These are phyloP conservation scores for Tardiomyces depauwii DNA, from an alignment of 1,139 yeast genomes.

Conservation along the genomic window DNA sequence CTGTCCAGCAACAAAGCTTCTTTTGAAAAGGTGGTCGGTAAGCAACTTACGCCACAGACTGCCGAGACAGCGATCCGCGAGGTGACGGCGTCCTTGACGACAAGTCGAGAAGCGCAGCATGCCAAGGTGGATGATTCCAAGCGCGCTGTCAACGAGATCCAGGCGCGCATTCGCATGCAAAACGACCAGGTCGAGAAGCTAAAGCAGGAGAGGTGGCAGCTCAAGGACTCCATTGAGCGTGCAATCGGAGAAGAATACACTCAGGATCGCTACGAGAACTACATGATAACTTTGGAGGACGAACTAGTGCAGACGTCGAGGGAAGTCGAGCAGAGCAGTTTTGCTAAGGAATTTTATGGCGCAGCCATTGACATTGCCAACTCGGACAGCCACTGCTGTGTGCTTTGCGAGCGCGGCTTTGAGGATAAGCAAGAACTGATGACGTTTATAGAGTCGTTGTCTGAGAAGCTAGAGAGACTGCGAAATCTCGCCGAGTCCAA, in stretches of 20 bases:
- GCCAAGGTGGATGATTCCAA: background rate
- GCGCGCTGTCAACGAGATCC: background rate
- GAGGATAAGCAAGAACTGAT: slow-evolving; percentile 28
- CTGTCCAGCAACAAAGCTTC: background rate
- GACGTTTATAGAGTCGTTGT: slow-evolving; percentile 27
- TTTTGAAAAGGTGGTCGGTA: background rate
- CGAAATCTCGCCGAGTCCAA: slow-evolving; percentile 8
- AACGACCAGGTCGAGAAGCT: slow-evolving; percentile 1
- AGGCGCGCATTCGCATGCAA: slow-evolving; percentile 1
- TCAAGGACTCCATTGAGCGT: slow-evolving; percentile 1
- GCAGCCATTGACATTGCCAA: slow-evolving; percentile 56
- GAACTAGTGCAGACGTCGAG: slow-evolving; percentile 50
- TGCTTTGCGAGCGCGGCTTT: slow-evolving; percentile 55
- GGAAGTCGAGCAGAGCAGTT: slow-evolving; percentile 52
- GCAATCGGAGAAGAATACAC: slow-evolving; percentile 2
- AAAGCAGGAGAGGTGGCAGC: slow-evolving; percentile 1
- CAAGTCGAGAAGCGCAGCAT: background rate
- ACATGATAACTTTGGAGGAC: slow-evolving; percentile 32
- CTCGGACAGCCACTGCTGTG: slow-evolving; percentile 39
- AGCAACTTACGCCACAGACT: background rate
- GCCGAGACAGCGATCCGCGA: background rate
- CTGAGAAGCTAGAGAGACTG: slow-evolving; percentile 19
- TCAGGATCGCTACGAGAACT: background rate
- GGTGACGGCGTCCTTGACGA: background rate
- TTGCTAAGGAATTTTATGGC: slow-evolving; percentile 52